Conservation (phyloP, 805 yeast genomes). For the Myxozyma sirexii region DNA sequence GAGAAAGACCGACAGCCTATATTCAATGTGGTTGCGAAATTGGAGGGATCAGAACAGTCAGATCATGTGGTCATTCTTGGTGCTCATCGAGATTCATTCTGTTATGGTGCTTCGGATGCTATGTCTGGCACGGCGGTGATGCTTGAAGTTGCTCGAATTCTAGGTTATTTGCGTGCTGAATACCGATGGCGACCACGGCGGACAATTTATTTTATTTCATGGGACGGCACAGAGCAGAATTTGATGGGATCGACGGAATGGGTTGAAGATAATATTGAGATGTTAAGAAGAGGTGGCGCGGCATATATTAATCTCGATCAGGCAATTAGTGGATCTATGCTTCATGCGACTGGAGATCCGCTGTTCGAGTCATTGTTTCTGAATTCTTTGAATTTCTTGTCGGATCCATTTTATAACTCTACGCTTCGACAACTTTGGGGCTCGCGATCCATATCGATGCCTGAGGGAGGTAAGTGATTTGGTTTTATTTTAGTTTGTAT, state of each 20-base stretch:
- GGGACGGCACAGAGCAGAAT: slow-evolving; percentile 83
- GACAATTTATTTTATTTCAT: slow-evolving; percentile 68
- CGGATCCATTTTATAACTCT: slow-evolving; percentile 46
- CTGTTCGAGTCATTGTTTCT: slow-evolving; percentile 53
- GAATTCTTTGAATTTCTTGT: slow-evolving; percentile 48
- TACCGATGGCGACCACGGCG: slow-evolving; percentile 73
- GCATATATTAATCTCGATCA: slow-evolving; percentile 75
- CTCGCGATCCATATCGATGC: neutral
- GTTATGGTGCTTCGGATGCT: slow-evolving; percentile 81
- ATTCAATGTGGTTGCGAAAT: slow-evolving; percentile 62
- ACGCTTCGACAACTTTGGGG: slow-evolving; percentile 27
- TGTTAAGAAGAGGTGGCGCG: slow-evolving; percentile 53
- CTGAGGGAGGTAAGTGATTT: slow-evolving; percentile 36
- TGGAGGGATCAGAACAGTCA: slow-evolving; percentile 52
- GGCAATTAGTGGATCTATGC: slow-evolving; percentile 58
- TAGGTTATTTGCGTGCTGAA: slow-evolving; percentile 50
- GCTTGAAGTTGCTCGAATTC: slow-evolving; percentile 64
- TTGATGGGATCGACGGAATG: slow-evolving; percentile 76
- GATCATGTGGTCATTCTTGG: slow-evolving; percentile 64
- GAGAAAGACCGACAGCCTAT: slow-evolving; percentile 63
- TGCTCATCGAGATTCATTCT: slow-evolving; percentile 82
- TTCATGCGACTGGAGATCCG: slow-evolving; percentile 62
- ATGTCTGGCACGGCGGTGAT: slow-evolving; percentile 71
- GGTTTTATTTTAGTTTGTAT: slow-evolving; percentile 37
- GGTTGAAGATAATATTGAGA: slow-evolving; percentile 60